Base-by-base conservation (phyloP, 495 filamentous ascomycete species). In the Aspergillus incahuasiensis region DNA sequence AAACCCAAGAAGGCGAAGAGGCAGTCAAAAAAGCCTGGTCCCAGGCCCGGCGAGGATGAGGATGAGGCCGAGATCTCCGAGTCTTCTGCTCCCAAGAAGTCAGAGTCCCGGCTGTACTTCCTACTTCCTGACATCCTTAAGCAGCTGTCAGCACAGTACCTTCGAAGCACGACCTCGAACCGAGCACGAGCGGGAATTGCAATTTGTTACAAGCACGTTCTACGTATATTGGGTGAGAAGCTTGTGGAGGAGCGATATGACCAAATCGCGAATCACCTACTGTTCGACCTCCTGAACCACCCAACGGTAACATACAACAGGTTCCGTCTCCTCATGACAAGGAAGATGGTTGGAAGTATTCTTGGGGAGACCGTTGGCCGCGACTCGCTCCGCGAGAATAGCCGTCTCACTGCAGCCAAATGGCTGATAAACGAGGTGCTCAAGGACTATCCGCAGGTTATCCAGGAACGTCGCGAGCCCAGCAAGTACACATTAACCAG, bases 371-470 rank as follows among this genome's bases (percentile, higher is more conserved):
- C 92, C 6, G 78, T 97, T 66, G 91, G 91, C 6, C 80, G 80
- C 43, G 82, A 85, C 59, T 84, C 96, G 49, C 81, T 99, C 4
- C 89, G 91, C 2, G 94, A 97, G 65, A 86, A 88, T 21, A 92
- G 90, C 6, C 91, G 95, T 58, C 75, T 89, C 46, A 85, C 84
- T 61, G 91, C 90, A 28, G 88, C 91, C 6, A 90, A 83, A 58
- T 83, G 81, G 57, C 73, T 99, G 45, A 81, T 96, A 62, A 97
- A 96, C 65, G 84, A 89, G 56, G 78, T 95, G 42, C 79, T 97
- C 41, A 97, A 95, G 68, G 94, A 97, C 63, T 97, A 94, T 48
- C 95, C 94, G 2, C 90, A 96, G 65, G 88, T 88, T 12, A 73
- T 97, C 46, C 95, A 95, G 68, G 94, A 99, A 62, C 84, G 87